Conservation (phyloP, 306 rosid species). For the Leucaena leucocephala region DNA sequence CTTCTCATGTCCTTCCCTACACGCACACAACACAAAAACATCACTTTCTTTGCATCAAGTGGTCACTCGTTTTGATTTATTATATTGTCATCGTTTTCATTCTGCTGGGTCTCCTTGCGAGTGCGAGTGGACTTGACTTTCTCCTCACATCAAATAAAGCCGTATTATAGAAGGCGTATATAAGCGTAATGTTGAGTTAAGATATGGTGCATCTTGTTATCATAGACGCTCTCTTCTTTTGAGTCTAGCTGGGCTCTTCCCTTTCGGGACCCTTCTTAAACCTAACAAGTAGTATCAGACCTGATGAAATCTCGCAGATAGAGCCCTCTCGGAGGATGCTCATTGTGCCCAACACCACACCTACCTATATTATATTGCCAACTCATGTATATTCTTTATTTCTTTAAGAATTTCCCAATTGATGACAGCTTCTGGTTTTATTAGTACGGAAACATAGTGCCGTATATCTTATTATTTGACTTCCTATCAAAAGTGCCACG, state of each 20-base stretch:
- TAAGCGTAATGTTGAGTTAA: no score
- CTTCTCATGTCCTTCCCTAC: slow-evolving; percentile 2
- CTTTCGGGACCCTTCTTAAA: no score
- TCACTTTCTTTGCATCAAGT: slow-evolving; percentile 3
- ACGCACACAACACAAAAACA: background rate
- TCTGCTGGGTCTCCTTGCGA: background rate
- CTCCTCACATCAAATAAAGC: no score
- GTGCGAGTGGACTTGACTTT: no score
- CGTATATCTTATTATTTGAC: background rate
- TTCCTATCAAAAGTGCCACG: background rate
- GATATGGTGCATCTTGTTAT: no score
- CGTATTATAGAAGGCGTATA: no score
- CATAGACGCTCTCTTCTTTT: no score
- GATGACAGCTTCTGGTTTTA: background rate
- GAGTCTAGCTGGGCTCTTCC: no score
- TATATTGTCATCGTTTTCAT: background rate
- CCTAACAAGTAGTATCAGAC: no score
- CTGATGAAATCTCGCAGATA: no score
- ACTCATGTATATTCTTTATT: background rate
- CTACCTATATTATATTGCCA: background rate
- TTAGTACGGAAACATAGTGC: background rate
- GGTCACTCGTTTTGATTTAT: background rate
- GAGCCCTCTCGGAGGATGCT: no score
- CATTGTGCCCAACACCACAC: background rate
- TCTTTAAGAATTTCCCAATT: background rate